Conservation (phyloP, 768 basidiomycete species). For the Tricholoma sp. region DNA sequence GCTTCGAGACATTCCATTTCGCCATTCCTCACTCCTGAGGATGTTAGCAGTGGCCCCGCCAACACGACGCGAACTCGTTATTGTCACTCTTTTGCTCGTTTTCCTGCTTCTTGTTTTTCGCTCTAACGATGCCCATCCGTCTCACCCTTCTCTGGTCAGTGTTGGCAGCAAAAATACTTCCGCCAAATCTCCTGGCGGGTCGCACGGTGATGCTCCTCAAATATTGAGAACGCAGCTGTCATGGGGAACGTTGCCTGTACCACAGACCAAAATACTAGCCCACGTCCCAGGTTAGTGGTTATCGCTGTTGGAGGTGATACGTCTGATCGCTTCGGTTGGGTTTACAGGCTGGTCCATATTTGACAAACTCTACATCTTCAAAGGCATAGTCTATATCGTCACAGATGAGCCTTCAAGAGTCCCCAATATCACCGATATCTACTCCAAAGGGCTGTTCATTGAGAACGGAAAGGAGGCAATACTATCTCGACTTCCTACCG, state of each 20-base stretch:
- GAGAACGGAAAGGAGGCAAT: conserved; percentile 50
- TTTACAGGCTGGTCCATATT: conserved; percentile 83
- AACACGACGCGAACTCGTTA: conserved; percentile 49
- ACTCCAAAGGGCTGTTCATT: conserved; percentile 62
- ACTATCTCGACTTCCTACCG: conserved; percentile 61
- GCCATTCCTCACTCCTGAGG: not conserved
- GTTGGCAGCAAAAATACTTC: conserved; percentile 4
- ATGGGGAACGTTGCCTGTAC: conserved; percentile 36
- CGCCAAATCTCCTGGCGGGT: conserved; percentile 5
- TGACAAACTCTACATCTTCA: conserved; percentile 74
- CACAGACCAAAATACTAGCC: conserved; percentile 60
- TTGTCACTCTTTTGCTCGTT: conserved; percentile 46
- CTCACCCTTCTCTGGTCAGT: conserved; percentile 7
- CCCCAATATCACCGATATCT: conserved; percentile 64
- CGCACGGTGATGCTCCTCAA: conserved; percentile 8
- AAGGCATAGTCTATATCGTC: conserved; percentile 81
- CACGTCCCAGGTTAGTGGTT: conserved; percentile 64
- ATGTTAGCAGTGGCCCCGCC: conserved; percentile 37
- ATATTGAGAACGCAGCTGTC: conserved; percentile 26
- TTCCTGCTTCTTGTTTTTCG: conserved; percentile 41
- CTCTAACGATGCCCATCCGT: conserved; percentile 6
- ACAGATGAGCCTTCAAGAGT: conserved; percentile 61
- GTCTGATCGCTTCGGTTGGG: not conserved
- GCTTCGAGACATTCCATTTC: not conserved
- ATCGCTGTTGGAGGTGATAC: not conserved